Evolutionary conservation across 805 yeast species (phyloP).

Genomic region (Hyphopichia homilentoma): DNA sequence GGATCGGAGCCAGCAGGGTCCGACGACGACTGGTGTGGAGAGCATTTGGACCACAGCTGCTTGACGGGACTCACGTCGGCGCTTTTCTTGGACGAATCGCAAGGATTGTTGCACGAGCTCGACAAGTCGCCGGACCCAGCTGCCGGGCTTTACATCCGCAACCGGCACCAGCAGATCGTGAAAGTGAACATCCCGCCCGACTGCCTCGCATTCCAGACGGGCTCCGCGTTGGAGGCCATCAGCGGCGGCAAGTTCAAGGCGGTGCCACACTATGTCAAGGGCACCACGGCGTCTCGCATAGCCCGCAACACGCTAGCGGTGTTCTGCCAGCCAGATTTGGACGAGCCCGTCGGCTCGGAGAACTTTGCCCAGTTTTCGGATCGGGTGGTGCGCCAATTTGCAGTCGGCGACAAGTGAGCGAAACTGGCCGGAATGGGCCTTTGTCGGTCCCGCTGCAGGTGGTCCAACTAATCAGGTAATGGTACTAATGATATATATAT

Average conservation of each 20-base stretch:
- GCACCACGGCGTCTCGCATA: conserved; percentile 29
- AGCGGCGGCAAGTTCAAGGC: conserved; percentile 49
- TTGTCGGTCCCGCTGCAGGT: too few relatives aligned
- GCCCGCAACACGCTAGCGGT: conserved; percentile 58
- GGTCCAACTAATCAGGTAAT: too few relatives aligned
- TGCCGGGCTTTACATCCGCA: conserved; percentile 50
- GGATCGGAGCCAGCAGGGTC: conserved; percentile 3
- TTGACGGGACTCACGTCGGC: conserved; percentile 59
- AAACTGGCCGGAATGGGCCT: too few relatives aligned
- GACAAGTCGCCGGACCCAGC: conserved; percentile 39
- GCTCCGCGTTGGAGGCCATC: conserved; percentile 51
- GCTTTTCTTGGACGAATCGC: conserved; percentile 40
- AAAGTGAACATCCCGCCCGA: conserved; percentile 53
- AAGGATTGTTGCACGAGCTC: conserved; percentile 17
- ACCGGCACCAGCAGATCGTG: conserved; percentile 40
- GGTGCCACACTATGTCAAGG: conserved; percentile 55
- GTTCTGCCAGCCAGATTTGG: conserved; percentile 57
- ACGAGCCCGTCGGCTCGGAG: conserved; percentile 44
- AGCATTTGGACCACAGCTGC: conserved; percentile 58
- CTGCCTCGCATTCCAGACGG: conserved; percentile 60
- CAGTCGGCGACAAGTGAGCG: too few relatives aligned
- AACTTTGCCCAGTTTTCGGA: conserved; percentile 49
- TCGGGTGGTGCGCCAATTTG: conserved; percentile 35
- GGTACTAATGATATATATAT: too few relatives aligned
- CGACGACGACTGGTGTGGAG: conserved; percentile 56